Percentiles rank a stretch among this genome's conserved stretches.
Conservation (phyloP, 352 stramenopile genomes). For the Pythium aquatile region DNA sequence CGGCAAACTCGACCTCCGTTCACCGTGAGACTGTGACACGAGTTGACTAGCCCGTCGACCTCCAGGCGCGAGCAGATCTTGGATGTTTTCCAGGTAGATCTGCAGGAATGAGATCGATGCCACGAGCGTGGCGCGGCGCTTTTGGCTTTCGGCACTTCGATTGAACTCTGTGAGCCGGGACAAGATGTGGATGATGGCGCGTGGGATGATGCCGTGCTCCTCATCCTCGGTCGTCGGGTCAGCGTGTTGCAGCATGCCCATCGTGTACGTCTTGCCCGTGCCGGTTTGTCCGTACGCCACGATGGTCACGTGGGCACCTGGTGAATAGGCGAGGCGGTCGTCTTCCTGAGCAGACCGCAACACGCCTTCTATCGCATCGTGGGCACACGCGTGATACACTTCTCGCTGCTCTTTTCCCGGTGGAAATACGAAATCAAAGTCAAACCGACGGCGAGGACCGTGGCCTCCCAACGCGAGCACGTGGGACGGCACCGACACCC, state of each 20-base stretch:
- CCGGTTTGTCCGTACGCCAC: constrained; percentile 74
- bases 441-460: constrained; percentile 41
- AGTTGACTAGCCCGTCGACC: neutral
- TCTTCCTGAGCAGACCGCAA: constrained; percentile 17
- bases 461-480: constrained; percentile 22
- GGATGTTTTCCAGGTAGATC: constrained; percentile 76
- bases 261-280: constrained; percentile 77
- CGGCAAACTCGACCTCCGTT: neutral
- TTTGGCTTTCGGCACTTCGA: constrained; percentile 1
- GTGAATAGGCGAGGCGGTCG: neutral
- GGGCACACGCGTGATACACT: constrained; percentile 46
- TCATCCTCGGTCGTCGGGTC: constrained; percentile 29
- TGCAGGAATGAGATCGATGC: constrained; percentile 63
- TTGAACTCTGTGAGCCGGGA: constrained; percentile 31
- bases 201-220: constrained; percentile 62
- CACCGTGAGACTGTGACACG: neutral
- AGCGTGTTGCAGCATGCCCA: constrained; percentile 54
- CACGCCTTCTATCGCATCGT: constrained; percentile 40
- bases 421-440: constrained; percentile 65
- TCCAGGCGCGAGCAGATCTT: constrained; percentile 34
- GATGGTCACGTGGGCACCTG: constrained; percentile 42
- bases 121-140: constrained; percentile 9
- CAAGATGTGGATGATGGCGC: constrained; percentile 53
- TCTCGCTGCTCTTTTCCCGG: constrained; percentile 47
- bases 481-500: constrained; percentile 24